Evolutionary conservation across 2,329 filamentous ascomycete genomes (phyloP).

Genomic region (Nannizziopsis barbatae): DNA sequence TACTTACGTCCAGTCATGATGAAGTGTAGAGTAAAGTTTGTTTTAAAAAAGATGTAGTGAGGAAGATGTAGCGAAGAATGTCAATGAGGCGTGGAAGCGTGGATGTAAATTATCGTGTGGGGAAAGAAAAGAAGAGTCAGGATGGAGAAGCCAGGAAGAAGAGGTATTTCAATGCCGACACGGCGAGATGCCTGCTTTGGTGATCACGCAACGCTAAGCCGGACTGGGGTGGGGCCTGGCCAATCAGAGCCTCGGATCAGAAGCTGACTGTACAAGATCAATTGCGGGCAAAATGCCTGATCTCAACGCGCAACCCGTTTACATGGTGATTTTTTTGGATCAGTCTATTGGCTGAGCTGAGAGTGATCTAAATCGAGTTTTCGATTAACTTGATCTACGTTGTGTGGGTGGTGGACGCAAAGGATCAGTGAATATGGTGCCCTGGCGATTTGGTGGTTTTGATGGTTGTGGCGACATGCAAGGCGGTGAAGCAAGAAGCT

Average conservation of each 20-base stretch:
- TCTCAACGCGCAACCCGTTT: slow-evolving; percentile 6
- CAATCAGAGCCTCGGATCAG: slow-evolving; percentile 26
- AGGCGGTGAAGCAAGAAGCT: slow-evolving; percentile 6
- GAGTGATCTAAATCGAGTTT: neutral
- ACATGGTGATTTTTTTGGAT: neutral
- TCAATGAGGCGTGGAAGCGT: slow-evolving; percentile 11
- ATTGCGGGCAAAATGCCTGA: slow-evolving; percentile 5
- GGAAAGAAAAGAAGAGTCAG: slow-evolving; percentile 16
- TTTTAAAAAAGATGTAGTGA: slow-evolving; percentile 11
- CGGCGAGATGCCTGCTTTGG: slow-evolving; percentile 12
- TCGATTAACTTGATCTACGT: slow-evolving; percentile 6
- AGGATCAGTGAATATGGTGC: slow-evolving; percentile 9
- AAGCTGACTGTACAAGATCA: slow-evolving; percentile 3
- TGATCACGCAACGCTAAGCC: slow-evolving; percentile 1
- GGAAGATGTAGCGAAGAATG: slow-evolving; percentile 12
- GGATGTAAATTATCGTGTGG: slow-evolving; percentile 8
- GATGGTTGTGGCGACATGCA: neutral
- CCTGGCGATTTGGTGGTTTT: neutral
- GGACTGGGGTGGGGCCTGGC: too few species aligned
- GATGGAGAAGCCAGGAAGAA: slow-evolving; percentile 18
- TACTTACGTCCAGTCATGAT: slow-evolving; percentile 51
- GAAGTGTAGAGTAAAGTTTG: slow-evolving; percentile 17
- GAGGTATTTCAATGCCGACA: slow-evolving; percentile 31
- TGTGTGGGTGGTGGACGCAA: slow-evolving; percentile 2
- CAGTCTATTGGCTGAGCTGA: neutral